These are phyloP conservation scores for Dendrobium huoshanense DNA, from an alignment of 106 monocot species.

Conservation along the genomic window DNA sequence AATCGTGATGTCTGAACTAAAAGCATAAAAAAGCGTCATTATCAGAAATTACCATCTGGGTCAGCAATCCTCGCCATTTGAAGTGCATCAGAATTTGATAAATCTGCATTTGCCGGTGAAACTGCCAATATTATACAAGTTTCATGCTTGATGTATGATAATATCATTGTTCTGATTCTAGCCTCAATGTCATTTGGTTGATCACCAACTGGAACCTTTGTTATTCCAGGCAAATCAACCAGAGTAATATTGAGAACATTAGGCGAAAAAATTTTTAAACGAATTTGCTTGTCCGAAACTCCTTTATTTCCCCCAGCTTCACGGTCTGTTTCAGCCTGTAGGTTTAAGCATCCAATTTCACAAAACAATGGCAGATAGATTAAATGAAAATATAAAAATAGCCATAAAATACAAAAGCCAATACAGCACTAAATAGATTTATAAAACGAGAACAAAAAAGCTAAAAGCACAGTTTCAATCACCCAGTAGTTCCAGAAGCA, in stretches of 20 bases:
- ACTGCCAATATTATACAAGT: constrained; percentile 96
- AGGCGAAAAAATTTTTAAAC: constrained; percentile 87
- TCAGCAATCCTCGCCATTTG: constrained; percentile 89
- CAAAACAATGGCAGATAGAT: not conserved
- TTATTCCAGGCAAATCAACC: constrained; percentile 97
- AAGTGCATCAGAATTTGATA: constrained; percentile 95
- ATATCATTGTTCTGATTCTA: constrained; percentile 89
- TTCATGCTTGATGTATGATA: constrained; percentile 87
- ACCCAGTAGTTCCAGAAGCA: not conserved
- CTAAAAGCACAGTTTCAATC: not conserved
- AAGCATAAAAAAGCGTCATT: not conserved
- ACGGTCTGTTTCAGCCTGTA: constrained; percentile 88
- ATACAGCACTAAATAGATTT: not conserved
- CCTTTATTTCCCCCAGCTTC: constrained; percentile 96
- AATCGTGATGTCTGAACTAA: not conserved
- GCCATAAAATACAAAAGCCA: not conserved
- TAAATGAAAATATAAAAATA: not conserved
- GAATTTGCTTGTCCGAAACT: constrained; percentile 89
- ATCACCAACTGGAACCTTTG: constrained; percentile 95
- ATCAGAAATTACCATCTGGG: constrained; percentile 67
- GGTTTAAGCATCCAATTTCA: not conserved
- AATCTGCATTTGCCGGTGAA: constrained; percentile 93
- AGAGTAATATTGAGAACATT: constrained; percentile 93
- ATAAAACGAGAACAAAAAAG: not conserved
- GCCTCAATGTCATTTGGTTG: constrained; percentile 93